phyloP scores from a whole-genome alignment of 208 protist species.

The Phytomonas sp. region DNA sequence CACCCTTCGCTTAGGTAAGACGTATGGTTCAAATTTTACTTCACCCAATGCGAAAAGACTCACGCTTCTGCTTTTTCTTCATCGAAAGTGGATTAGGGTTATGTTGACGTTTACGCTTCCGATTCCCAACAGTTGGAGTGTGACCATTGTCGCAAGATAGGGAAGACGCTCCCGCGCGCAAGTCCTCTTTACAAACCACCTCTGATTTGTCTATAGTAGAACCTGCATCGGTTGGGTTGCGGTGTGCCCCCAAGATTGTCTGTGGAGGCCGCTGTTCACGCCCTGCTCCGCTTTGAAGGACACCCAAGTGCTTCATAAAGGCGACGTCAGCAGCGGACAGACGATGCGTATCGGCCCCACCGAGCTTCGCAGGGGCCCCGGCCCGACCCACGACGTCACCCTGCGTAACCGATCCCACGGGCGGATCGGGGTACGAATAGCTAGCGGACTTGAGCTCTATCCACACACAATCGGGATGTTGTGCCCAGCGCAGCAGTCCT shows the following conservation, averaged over 20 bases:
- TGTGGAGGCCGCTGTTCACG: not conserved
- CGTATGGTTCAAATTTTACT: not conserved
- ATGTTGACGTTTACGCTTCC: slow-evolving; percentile 17
- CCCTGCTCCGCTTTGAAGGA: not conserved
- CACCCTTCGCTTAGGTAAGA: not conserved
- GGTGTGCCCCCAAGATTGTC: not conserved
- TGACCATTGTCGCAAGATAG: not conserved
- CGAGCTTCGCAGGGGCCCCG: not conserved
- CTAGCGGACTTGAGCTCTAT: slow-evolving; percentile 52
- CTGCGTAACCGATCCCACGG: not conserved
- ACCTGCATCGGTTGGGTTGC: not conserved
- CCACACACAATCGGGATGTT: slow-evolving; percentile 50
- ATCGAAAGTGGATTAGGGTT: slow-evolving; percentile 72
- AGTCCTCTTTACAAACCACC: not conserved
- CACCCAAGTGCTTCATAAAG: slow-evolving; percentile 43
- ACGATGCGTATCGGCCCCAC: not conserved
- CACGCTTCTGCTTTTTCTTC: slow-evolving; percentile 67
- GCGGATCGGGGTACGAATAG: slow-evolving; percentile 29
- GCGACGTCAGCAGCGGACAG: slow-evolving; percentile 44
- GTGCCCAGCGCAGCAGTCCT: slow-evolving; percentile 55
- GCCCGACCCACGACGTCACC: not conserved
- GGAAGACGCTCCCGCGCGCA: not conserved
- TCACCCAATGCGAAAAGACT: slow-evolving; percentile 47
- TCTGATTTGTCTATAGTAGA: not conserved
- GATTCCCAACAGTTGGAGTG: not conserved